phyloP scores from a whole-genome alignment of 2,329 filamentous ascomycete genomes.

The Penicillium sp. region DNA sequence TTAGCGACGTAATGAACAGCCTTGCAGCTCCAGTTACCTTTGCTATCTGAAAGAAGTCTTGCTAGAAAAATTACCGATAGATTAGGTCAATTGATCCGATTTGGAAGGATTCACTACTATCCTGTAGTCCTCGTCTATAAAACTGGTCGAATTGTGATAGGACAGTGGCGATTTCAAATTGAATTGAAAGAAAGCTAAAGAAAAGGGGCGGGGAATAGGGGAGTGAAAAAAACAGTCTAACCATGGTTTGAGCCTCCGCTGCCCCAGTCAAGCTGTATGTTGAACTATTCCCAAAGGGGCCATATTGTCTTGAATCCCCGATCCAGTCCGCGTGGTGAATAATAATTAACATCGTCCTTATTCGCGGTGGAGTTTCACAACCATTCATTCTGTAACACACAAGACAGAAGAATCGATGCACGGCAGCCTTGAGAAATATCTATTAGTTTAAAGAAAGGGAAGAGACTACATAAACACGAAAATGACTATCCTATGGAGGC shows the following conservation, averaged over 20 bases:
- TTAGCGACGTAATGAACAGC: constrained; percentile 20
- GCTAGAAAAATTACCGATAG: not conserved
- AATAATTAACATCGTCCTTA: constrained; percentile 20
- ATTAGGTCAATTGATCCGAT: not conserved
- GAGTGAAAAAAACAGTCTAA: constrained; percentile 18
- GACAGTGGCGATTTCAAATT: not conserved
- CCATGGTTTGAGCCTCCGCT: constrained; percentile 34
- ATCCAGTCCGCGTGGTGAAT: constrained; percentile 23
- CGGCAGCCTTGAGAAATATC: not conserved
- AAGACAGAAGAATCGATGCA: not conserved
- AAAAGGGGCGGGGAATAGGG: constrained; percentile 21
- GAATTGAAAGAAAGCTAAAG: constrained; percentile 8
- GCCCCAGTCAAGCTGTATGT: constrained; percentile 16
- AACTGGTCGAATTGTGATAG: not conserved
- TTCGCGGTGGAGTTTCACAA: constrained; percentile 13
- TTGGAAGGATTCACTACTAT: not conserved
- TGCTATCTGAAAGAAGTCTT: constrained; percentile 1
- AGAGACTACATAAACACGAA: not conserved
- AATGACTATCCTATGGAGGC: not conserved
- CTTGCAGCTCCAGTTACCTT: constrained; percentile 15
- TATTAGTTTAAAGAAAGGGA: not conserved
- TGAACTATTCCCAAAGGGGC: constrained; percentile 22
- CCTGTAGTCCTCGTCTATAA: not conserved
- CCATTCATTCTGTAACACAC: not conserved
- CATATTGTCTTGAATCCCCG: constrained; percentile 23